Conservation (phyloP, 352 stramenopile genomes). For the Phytopythium mirpurense region DNA sequence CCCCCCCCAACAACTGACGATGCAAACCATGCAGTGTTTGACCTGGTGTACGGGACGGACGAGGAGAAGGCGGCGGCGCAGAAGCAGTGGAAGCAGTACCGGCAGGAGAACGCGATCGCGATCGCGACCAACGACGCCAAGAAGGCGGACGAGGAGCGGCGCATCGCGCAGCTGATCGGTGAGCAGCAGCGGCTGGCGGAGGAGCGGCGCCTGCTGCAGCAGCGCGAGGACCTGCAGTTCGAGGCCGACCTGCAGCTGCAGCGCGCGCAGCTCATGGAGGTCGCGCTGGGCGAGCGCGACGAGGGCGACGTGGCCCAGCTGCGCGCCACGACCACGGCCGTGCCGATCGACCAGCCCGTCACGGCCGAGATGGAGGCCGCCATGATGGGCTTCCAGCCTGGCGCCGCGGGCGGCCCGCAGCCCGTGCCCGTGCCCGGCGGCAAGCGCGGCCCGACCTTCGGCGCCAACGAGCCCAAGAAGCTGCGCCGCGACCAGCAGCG, state of each 20-base stretch:
- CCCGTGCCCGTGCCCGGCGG: constrained; percentile 71
- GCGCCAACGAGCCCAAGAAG: constrained; percentile 76
- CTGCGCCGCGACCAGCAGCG: constrained; percentile 74
- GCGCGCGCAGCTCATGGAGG: constrained; percentile 83
- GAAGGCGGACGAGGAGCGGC: constrained; percentile 82
- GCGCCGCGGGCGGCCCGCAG: constrained; percentile 65
- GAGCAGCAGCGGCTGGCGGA: constrained; percentile 78
- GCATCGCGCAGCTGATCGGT: constrained; percentile 78
- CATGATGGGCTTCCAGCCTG: constrained; percentile 86
- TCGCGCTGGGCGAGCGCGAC: constrained; percentile 77
- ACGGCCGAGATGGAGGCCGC: constrained; percentile 85
- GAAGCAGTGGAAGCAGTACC: constrained; percentile 86
- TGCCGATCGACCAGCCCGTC: constrained; percentile 84
- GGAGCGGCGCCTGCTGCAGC: constrained; percentile 69
- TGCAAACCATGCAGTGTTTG: constrained; percentile 86
- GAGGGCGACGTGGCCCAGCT: constrained; percentile 72
- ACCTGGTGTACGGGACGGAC: constrained; percentile 78
- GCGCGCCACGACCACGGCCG: constrained; percentile 67
- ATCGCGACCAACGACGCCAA: constrained; percentile 86
- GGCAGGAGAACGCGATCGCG: constrained; percentile 69
- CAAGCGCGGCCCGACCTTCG: constrained; percentile 74
- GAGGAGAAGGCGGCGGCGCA: constrained; percentile 59
- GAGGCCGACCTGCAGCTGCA: constrained; percentile 75
- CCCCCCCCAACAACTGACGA: too few species aligned
- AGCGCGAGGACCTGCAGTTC: constrained; percentile 77